Evolutionary conservation across 768 basidiomycete genomes (phyloP).

Genomic region (Phylloporus arenicola): DNA sequence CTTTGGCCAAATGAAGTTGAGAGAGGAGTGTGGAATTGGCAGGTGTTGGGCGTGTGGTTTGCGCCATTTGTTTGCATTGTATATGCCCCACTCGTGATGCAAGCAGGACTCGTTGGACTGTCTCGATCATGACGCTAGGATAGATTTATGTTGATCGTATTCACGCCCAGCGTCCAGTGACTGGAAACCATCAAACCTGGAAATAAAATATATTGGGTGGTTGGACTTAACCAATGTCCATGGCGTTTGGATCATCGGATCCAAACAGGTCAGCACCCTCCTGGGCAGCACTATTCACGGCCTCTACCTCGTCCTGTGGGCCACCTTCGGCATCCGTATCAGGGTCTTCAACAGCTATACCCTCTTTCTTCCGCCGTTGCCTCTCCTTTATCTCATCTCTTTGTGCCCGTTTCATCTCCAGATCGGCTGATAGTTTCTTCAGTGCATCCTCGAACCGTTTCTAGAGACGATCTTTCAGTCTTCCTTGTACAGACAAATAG

Average conservation of each 20-base stretch:
- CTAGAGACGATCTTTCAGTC: conserved; percentile 32
- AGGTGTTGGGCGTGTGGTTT: conserved; percentile 77
- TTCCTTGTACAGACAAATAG: neutral
- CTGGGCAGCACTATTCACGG: conserved; percentile 17
- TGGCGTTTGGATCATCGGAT: conserved; percentile 38
- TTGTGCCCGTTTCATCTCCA: conserved; percentile 79
- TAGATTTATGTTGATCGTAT: neutral
- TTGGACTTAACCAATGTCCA: conserved; percentile 28
- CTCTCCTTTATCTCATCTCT: conserved; percentile 76
- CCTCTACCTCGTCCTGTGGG: conserved; percentile 34
- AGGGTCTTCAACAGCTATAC: conserved; percentile 40
- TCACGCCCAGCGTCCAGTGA: neutral
- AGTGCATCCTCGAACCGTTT: conserved; percentile 92
- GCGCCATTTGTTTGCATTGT: conserved; percentile 78
- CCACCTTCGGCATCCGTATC: conserved; percentile 38
- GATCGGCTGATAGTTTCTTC: conserved; percentile 79
- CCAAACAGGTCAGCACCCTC: conserved; percentile 40
- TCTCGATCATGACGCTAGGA: conserved; percentile 7
- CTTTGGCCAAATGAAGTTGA: conserved; percentile 40
- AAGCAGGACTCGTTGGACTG: conserved; percentile 57
- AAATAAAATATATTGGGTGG: neutral
- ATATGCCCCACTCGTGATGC: conserved; percentile 68
- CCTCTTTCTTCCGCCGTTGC: conserved; percentile 66
- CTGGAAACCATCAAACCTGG: neutral
- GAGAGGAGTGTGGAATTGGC: conserved; percentile 68